Base-by-base conservation (phyloP, 2,329 filamentous ascomycete species). In the Didymellaceae sp. region DNA sequence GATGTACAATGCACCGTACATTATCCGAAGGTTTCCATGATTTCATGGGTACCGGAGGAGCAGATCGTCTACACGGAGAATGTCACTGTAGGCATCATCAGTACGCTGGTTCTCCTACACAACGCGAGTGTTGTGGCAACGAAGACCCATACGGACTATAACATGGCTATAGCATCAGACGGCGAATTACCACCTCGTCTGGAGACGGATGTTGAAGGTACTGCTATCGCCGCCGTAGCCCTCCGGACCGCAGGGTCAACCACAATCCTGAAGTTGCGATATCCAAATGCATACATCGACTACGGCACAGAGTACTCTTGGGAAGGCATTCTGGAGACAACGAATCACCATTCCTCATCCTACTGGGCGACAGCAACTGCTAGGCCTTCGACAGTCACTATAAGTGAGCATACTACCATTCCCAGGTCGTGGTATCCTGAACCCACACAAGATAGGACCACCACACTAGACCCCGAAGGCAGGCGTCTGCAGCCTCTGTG, bases 81-180 rank as follows among this genome's bases (percentile, higher is more conserved):
- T 16, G 40, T 66, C n/a, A 55, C 50, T 2, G 58, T 61, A 14
- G 62, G 55, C 5, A 63, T 57, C 14, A 41, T 61, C 13, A 42
- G 25, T 14, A 31, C 46, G n/a, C 32, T 51, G 2, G 54, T 58
- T 24, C 30, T 37, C 9, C 22, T 45, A 5, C 16, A 34, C 28
- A 17, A 30, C n/a, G 9, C 22, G 3, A 25, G 8, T 4, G 9
- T 24, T 6, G 28, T 28, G 3, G 42, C 42, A 37, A 14, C 26
- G 6, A 28, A 24, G 13, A 17, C 24, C 3, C 42, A 37, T 8
- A 35, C 17, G 16, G 42, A 37, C 4, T 45, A 45, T 8, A 16
- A 25, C 8, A 28, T 31, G 42, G 14, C 18, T 14, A 13, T 4
- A 17, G 42, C 16, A 10, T 14, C 24, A 5, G 32, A 25, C 7